Evolutionary conservation across 306 rosid genomes (phyloP).

Genomic region (Dryas octopetala): DNA sequence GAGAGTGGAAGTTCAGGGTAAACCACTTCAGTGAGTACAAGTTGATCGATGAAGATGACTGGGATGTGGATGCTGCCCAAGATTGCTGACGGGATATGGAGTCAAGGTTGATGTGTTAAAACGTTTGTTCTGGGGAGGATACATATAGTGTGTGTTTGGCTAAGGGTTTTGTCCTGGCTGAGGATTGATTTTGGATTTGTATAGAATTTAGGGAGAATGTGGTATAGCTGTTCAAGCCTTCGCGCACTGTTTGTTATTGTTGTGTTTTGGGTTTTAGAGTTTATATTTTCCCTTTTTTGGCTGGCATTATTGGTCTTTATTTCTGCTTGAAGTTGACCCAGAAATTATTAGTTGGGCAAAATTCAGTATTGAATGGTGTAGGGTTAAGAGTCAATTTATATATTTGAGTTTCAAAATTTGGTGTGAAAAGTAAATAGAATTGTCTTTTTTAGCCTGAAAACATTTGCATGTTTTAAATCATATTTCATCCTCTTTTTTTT

Average conservation of each 20-base stretch:
- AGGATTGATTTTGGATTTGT: slow-evolving; percentile 21
- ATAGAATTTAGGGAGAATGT: slow-evolving; percentile 17
- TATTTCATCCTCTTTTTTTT: too few relatives aligned
- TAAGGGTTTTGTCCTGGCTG: slow-evolving; percentile 8
- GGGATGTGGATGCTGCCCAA: slow-evolving; percentile 21
- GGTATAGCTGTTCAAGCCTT: slow-evolving; percentile 14
- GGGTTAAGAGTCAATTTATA: too few relatives aligned
- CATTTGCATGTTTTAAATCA: too few relatives aligned
- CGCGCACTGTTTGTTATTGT: background rate
- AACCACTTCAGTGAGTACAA: slow-evolving; percentile 70
- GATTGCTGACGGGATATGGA: background rate
- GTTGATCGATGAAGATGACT: slow-evolving; percentile 46
- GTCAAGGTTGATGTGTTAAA: background rate
- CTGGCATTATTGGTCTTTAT: background rate
- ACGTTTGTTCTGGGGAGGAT: background rate
- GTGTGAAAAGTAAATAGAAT: too few relatives aligned
- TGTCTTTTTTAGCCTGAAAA: too few relatives aligned
- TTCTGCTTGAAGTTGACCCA: background rate
- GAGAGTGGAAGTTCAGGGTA: slow-evolving; percentile 95
- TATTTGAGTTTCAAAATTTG: too few relatives aligned
- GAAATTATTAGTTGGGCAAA: too few relatives aligned
- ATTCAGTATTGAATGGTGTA: too few relatives aligned
- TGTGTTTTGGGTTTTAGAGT: background rate
- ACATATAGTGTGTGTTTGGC: slow-evolving; percentile 3
- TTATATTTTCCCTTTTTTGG: background rate